These are phyloP conservation scores for Striga hermonthica DNA, from an alignment of 305 asterid genomes.

Conservation along the genomic window DNA sequence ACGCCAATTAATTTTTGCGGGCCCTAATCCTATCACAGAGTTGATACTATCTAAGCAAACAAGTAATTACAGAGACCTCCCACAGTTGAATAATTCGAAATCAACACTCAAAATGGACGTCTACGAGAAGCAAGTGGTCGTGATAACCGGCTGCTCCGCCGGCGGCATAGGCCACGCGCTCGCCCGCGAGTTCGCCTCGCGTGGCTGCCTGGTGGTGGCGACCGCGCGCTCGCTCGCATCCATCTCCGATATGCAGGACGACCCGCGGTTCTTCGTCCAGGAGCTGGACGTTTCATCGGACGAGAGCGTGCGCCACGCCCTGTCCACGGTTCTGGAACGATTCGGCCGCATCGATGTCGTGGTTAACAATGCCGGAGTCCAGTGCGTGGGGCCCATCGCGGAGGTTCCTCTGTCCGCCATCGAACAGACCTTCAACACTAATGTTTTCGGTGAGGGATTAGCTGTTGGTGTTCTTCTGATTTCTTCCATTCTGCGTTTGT, in stretches of 20 bases:
- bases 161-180: slow-evolving; percentile 95
- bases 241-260: slow-evolving; percentile 57
- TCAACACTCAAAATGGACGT: slow-evolving; percentile 32
- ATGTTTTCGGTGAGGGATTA: slow-evolving; percentile 57
- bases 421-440: slow-evolving; percentile 67
- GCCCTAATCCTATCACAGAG: too few species aligned
- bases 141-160: slow-evolving; percentile 75
- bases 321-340: slow-evolving; percentile 55
- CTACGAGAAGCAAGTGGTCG: slow-evolving; percentile 52
- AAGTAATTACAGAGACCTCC: not conserved
- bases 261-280: slow-evolving; percentile 68
- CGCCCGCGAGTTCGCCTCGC: slow-evolving; percentile 68
- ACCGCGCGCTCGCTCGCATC: slow-evolving; percentile 74
- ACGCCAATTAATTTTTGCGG: too few species aligned
- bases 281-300: slow-evolving; percentile 78
- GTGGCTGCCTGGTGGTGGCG: slow-evolving; percentile 76
- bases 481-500: too few species aligned
- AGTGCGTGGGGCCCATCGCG: slow-evolving; percentile 80
- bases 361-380: slow-evolving; percentile 90
- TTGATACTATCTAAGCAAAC: too few species aligned
- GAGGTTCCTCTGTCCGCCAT: slow-evolving; percentile 70
- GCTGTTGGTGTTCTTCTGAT: too few species aligned
- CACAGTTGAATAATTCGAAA: not conserved
- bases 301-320: slow-evolving; percentile 57
- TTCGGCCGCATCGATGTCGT: slow-evolving; percentile 75